Conservation (phyloP, 345 rosid species). For the Diplotaxis tenuifolia region DNA sequence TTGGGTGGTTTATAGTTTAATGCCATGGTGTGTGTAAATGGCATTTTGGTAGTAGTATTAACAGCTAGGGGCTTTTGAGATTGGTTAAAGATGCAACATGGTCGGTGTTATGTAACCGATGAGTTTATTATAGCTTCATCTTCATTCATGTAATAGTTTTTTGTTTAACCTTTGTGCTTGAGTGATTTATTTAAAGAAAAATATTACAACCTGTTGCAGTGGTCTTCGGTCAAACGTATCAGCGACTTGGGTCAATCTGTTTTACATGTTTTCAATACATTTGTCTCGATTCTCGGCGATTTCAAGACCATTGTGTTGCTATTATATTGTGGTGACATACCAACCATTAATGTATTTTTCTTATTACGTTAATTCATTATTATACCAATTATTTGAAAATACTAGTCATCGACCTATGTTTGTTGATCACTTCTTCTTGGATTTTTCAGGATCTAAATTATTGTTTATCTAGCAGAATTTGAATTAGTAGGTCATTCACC, state of each 20-base stretch:
- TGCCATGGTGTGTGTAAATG: slow-evolving; percentile 28
- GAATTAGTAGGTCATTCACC: neutral
- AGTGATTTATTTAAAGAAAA: neutral
- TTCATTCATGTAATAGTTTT: slow-evolving; percentile 2
- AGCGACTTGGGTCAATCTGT: slow-evolving; percentile 21
- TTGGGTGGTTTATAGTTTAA: slow-evolving; percentile 21
- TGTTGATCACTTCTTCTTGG: neutral
- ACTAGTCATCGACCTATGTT: neutral
- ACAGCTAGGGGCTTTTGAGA: slow-evolving; percentile 21
- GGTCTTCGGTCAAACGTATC: slow-evolving; percentile 23
- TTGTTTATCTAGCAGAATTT: neutral
- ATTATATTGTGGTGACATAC: neutral
- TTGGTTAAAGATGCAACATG: slow-evolving; percentile 18
- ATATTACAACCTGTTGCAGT: neutral
- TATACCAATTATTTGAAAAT: neutral
- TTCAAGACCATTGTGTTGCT: slow-evolving; percentile 31
- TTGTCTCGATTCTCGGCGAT: slow-evolving; percentile 27
- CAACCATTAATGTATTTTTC: neutral
- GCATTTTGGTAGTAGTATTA: slow-evolving; percentile 31
- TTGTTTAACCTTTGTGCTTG: neutral
- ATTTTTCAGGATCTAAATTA: neutral
- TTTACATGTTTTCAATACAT: slow-evolving; percentile 31
- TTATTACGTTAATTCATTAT: neutral
- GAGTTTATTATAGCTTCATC: slow-evolving; percentile 11
- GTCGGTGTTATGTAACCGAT: slow-evolving; percentile 21